phyloP scores from a whole-genome alignment of 169 alveolate species.

The Sarcocystis neurona region DNA sequence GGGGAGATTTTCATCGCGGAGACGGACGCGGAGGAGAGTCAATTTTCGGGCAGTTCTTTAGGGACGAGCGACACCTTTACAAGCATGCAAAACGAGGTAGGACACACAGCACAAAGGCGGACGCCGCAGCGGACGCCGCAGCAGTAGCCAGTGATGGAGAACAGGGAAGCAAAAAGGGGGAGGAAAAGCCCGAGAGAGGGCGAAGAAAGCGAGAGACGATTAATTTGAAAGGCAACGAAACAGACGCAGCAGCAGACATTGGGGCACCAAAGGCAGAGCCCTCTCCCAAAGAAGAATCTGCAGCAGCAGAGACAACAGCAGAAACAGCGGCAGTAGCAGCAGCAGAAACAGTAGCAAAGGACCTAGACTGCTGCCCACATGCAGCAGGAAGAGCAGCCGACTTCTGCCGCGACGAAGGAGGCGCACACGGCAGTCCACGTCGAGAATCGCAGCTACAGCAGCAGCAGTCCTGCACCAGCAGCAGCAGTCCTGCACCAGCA shows the following conservation, averaged over 20 bases:
- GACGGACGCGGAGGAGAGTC: slow-evolving; percentile 87
- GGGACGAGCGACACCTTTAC: slow-evolving; percentile 79
- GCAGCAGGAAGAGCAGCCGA: background rate
- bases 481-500: too few relatives aligned
- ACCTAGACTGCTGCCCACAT: background rate
- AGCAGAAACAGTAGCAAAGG: background rate
- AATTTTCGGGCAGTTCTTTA: slow-evolving; percentile 83
- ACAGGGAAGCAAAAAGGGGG: background rate
- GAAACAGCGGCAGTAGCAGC: slow-evolving; percentile 2
- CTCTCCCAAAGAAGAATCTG: background rate
- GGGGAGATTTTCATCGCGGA: slow-evolving; percentile 86
- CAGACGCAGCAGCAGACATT: too few relatives aligned
- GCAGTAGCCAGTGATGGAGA: too few relatives aligned
- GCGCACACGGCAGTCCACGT: too few relatives aligned
- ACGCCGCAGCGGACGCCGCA: too few relatives aligned
- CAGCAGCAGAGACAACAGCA: slow-evolving; percentile 20
- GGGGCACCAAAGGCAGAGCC: too few relatives aligned
- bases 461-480: too few relatives aligned
- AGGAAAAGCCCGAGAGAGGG: background rate
- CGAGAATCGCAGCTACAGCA: too few relatives aligned
- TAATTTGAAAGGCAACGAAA: too few relatives aligned
- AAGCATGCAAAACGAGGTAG: slow-evolving; percentile 75
- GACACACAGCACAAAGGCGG: background rate
- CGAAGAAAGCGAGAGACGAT: background rate
- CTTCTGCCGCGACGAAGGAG: too few relatives aligned